phyloP scores from a whole-genome alignment of 257 asterid species.

The Solanum microdontum region DNA sequence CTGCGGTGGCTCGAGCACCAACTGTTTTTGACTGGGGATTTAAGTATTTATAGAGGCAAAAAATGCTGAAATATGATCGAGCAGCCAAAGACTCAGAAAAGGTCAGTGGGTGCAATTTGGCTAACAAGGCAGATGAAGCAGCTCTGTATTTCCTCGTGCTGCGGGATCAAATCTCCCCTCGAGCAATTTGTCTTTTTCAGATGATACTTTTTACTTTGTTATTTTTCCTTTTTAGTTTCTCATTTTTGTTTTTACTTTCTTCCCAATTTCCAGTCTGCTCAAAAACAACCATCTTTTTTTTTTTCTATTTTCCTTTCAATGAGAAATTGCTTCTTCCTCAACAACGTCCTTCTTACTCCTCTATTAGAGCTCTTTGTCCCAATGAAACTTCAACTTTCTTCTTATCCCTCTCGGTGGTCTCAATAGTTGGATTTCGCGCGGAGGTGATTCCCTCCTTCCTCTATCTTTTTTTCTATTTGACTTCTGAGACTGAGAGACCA shows the following conservation, averaged over 20 bases:
- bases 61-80: neutral
- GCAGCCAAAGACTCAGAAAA: neutral
- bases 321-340: neutral
- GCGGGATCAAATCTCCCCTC: neutral
- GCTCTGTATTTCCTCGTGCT: neutral
- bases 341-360: neutral
- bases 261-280: neutral
- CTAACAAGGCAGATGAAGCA: neutral
- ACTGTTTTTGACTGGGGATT: neutral
- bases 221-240: neutral
- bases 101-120: neutral
- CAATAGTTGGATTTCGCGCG: neutral
- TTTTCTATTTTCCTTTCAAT: neutral
- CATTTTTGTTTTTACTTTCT: neutral
- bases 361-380: neutral
- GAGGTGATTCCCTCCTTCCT: neutral
- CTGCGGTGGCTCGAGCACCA: neutral
- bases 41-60: neutral
- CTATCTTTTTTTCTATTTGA: neutral
- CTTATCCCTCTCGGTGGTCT: neutral
- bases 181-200: neutral
- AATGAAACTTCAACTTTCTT: neutral
- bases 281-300: neutral
- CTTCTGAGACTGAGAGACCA: neutral
- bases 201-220: neutral